Percentiles rank a stretch among this genome's conserved stretches.
These are phyloP conservation scores for Tagetes patula DNA, from an alignment of 129 eudicot genomes.

Conservation along the genomic window DNA sequence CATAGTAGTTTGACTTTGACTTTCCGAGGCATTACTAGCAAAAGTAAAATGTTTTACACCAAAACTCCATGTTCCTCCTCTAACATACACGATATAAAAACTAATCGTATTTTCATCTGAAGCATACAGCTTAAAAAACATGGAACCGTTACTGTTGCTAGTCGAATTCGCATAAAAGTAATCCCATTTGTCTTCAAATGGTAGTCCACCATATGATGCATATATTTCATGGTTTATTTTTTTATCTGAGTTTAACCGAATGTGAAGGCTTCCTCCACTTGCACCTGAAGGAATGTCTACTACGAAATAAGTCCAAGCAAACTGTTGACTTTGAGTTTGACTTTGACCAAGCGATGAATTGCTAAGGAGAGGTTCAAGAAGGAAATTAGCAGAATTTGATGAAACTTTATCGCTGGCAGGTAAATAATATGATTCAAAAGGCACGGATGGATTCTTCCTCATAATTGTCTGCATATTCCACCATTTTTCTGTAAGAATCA, in stretches of 20 bases:
- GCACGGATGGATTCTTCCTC: conserved; percentile 51
- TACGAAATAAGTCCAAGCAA: conserved; percentile 77
- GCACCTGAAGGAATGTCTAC: conserved; percentile 86
- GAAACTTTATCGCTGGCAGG: conserved; percentile 60
- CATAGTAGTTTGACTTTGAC: conserved; percentile 51
- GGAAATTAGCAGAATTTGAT: conserved; percentile 55
- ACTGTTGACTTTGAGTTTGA: conserved; percentile 30
- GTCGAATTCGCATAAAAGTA: conserved; percentile 66
- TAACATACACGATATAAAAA: conserved; percentile 71
- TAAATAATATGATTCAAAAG: conserved; percentile 77
- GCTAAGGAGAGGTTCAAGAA: conserved; percentile 75
- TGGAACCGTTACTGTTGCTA: conserved; percentile 73
- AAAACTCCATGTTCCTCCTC: conserved; percentile 89
- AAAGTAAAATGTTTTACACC: conserved; percentile 57
- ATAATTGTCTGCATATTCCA: conserved; percentile 87
- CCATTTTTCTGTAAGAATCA: conserved; percentile 42
- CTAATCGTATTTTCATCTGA: conserved; percentile 56
- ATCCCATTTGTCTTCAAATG: conserved; percentile 68
- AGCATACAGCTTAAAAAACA: conserved; percentile 73
- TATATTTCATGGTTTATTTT: conserved; percentile 60
- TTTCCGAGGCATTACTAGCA: conserved; percentile 31
- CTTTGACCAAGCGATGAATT: conserved; percentile 46
- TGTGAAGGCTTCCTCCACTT: conserved; percentile 80
- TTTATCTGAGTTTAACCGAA: conserved; percentile 51
- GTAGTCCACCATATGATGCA: conserved; percentile 78